These are phyloP conservation scores for Mycena epipterygia DNA, from an alignment of 768 basidiomycete genomes.

Conservation along the genomic window DNA sequence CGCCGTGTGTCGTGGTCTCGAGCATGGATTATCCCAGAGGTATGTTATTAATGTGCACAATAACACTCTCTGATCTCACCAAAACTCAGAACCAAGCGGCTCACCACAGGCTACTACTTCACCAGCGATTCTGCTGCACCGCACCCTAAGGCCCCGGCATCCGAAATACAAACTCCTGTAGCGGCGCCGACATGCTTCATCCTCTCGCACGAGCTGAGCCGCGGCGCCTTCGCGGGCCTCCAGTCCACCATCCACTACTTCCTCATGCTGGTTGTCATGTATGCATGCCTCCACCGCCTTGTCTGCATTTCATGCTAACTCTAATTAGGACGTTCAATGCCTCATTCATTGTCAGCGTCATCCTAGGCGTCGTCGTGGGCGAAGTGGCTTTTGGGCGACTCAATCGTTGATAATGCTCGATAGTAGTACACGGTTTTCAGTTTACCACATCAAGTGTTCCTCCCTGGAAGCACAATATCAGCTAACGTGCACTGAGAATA, in stretches of 20 bases:
- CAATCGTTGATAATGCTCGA: constrained; percentile 1
- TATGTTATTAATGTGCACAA: neutral
- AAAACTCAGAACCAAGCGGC: constrained; percentile 13
- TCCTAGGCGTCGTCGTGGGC: constrained; percentile 35
- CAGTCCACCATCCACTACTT: constrained; percentile 38
- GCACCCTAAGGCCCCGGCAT: neutral
- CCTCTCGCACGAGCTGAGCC: constrained; percentile 38
- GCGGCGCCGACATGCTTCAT: constrained; percentile 26
- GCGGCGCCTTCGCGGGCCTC: constrained; percentile 32
- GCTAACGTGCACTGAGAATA: too few species aligned
- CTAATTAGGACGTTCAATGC: constrained; percentile 39
- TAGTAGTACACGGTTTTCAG: neutral
- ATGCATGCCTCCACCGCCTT: neutral
- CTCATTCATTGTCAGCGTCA: constrained; percentile 36
- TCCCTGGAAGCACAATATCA: too few species aligned
- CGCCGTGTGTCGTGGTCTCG: constrained; percentile 19
- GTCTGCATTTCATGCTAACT: constrained; percentile 1
- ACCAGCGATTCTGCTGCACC: neutral
- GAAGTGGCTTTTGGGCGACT: constrained; percentile 38
- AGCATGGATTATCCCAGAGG: constrained; percentile 17
- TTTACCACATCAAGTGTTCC: too few species aligned
- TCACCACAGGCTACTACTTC: constrained; percentile 11
- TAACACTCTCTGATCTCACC: neutral
- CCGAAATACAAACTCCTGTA: neutral
- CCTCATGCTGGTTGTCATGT: constrained; percentile 43